Evolutionary conservation across 1,139 yeast genomes (phyloP).

Genomic region (Hansenula anomala): DNA sequence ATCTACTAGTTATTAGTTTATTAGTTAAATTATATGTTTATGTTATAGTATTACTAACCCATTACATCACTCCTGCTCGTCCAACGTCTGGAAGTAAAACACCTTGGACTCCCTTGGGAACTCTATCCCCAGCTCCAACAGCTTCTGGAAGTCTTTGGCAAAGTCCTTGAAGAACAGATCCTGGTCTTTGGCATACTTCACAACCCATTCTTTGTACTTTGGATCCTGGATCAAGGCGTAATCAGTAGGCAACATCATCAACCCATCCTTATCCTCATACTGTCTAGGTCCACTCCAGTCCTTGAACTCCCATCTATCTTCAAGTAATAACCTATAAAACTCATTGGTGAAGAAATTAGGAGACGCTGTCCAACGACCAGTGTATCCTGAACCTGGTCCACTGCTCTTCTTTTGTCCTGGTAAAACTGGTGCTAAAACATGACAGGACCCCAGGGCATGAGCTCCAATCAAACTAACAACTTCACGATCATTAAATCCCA

Average conservation of each 20-base stretch:
- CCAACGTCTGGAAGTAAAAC: conserved; percentile 61
- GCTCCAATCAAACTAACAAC: conserved; percentile 87
- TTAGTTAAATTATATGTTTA: no score
- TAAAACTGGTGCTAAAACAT: conserved; percentile 34
- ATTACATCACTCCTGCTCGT: conserved; percentile 49
- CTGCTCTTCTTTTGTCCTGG: conserved; percentile 25
- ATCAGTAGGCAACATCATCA: conserved; percentile 91
- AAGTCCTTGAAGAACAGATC: conserved; percentile 70
- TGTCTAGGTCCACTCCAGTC: conserved; percentile 76
- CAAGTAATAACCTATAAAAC: conserved; percentile 66
- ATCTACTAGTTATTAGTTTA: no score
- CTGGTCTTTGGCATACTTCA: conserved; percentile 67
- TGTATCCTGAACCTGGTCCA: conserved; percentile 54
- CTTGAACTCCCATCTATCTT: conserved; percentile 71
- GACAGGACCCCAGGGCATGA: conserved; percentile 80
- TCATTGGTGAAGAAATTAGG: conserved; percentile 83
- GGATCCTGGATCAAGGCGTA: conserved; percentile 67
- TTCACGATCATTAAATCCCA: conserved; percentile 80
- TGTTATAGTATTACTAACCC: no score
- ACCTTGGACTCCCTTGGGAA: conserved; percentile 43
- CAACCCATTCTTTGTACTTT: conserved; percentile 60
- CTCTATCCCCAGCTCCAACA: conserved; percentile 70
- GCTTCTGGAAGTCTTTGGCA: conserved; percentile 59
- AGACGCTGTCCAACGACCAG: conserved; percentile 95
- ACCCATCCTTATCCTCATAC: conserved; percentile 64